Evolutionary conservation across 768 basidiomycete species (phyloP).

Genomic region (Suillus hirtellus): DNA sequence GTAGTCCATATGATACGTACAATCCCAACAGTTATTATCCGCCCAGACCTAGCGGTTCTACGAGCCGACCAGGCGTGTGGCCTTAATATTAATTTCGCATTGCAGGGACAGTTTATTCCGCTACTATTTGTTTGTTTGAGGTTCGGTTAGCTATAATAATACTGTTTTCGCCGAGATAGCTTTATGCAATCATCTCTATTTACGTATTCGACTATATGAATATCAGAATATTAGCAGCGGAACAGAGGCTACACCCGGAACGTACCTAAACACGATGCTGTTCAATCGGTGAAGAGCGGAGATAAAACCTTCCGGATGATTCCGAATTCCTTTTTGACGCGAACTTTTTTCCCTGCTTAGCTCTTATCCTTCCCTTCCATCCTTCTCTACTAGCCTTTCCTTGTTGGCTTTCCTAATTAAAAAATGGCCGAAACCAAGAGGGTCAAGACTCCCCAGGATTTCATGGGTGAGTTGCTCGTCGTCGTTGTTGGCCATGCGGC

Average conservation of each 20-base stretch:
- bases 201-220: background rate
- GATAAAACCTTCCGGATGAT: slow-evolving; percentile 32
- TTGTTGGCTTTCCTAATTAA: slow-evolving; percentile 33
- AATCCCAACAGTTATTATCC: slow-evolving; percentile 22
- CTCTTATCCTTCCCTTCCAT: slow-evolving; percentile 45
- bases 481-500: background rate
- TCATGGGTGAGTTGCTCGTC: slow-evolving; percentile 57
- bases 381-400: slow-evolving; percentile 52
- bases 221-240: background rate
- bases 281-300: slow-evolving; percentile 29
- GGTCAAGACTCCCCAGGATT: slow-evolving; percentile 89
- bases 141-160: slow-evolving; percentile 17
- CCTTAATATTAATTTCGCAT: slow-evolving; percentile 24
- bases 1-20: slow-evolving; percentile 27
- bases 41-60: slow-evolving; percentile 22
- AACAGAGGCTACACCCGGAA: slow-evolving; percentile 14
- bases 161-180: slow-evolving; percentile 2
- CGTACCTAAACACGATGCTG: background rate
- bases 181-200: background rate
- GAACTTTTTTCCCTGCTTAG: slow-evolving; percentile 49
- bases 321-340: slow-evolving; percentile 38
- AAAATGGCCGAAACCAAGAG: slow-evolving; percentile 85
- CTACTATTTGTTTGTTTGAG: slow-evolving; percentile 15
- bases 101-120: slow-evolving; percentile 6
- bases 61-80: slow-evolving; percentile 28